Percentiles rank a stretch among this genome's conserved stretches.
Evolutionary conservation across 768 basidiomycete species (phyloP).

Genomic region (Lactarius pseudohatsudake): DNA sequence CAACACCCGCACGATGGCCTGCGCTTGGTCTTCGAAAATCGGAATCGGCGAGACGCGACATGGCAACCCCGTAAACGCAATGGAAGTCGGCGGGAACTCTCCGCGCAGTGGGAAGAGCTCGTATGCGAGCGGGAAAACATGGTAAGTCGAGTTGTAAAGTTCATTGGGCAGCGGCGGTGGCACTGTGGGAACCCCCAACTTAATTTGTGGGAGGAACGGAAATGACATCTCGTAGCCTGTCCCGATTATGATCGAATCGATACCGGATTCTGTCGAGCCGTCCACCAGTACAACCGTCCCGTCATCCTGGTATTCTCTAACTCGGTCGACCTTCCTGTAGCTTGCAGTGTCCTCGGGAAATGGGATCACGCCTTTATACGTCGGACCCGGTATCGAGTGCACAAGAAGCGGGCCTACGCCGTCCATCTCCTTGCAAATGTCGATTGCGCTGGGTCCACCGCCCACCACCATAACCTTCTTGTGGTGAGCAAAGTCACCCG

Average conservation of each 20-base stretch:
- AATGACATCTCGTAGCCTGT: slow-evolving; percentile 71
- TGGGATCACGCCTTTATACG: slow-evolving; percentile 35
- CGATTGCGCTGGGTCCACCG: slow-evolving; percentile 61
- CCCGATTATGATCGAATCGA: slow-evolving; percentile 69
- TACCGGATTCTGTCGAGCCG: slow-evolving; percentile 49
- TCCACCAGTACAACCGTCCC: slow-evolving; percentile 61
- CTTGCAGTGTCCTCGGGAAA: slow-evolving; percentile 26
- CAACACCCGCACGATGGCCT: slow-evolving; percentile 57
- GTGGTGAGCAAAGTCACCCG: slow-evolving; percentile 37
- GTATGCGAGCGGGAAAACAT: slow-evolving; percentile 69
- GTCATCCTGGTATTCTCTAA: slow-evolving; percentile 42
- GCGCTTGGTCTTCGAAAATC: slow-evolving; percentile 74
- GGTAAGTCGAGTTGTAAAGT: slow-evolving; percentile 62
- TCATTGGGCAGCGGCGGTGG: slow-evolving; percentile 49
- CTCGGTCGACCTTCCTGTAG: slow-evolving; percentile 37
- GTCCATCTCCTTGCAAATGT: slow-evolving; percentile 62
- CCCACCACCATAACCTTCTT: slow-evolving; percentile 48
- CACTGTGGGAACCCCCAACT: slow-evolving; percentile 41
- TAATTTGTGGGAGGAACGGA: slow-evolving; percentile 57
- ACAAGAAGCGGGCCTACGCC: slow-evolving; percentile 47
- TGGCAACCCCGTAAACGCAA: slow-evolving; percentile 68
- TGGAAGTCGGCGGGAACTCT: slow-evolving; percentile 44
- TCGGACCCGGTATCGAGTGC: slow-evolving; percentile 48
- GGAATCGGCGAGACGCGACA: slow-evolving; percentile 69
- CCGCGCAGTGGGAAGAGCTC: slow-evolving; percentile 65